Conservation (phyloP, 164 flowering plant species). For the Macadamia tetraphylla region DNA sequence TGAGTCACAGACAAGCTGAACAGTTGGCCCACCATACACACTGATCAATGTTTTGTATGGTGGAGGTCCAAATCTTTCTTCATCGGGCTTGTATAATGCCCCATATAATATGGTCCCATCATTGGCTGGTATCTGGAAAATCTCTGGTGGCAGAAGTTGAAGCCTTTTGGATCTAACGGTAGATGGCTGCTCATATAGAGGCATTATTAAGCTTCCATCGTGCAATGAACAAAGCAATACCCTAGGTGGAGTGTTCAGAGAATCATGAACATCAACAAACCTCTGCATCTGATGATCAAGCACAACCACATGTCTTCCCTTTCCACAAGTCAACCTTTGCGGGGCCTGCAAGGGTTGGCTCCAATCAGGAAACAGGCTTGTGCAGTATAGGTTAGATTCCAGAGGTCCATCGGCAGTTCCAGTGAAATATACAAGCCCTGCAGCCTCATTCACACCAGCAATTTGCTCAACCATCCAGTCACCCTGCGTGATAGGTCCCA, state of each 20-base stretch:
- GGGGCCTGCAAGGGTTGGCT: conserved; percentile 38
- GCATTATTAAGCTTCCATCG: conserved; percentile 57
- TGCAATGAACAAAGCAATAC: conserved; percentile 55
- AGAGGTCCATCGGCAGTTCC: conserved; percentile 78
- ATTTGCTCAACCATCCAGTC: conserved; percentile 97
- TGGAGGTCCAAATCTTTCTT: conserved; percentile 70
- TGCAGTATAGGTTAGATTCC: conserved; percentile 61
- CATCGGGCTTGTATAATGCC: conserved; percentile 75
- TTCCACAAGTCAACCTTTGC: conserved; percentile 53
- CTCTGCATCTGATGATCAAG: conserved; percentile 82
- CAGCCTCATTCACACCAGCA: conserved; percentile 73
- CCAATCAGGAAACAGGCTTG: conserved; percentile 46
- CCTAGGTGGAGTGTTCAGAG: conserved; percentile 63
- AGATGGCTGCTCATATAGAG: conserved; percentile 61
- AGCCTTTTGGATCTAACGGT: conserved; percentile 44
- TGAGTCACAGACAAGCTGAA: conserved; percentile 74
- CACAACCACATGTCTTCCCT: conserved; percentile 77
- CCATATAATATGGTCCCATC: conserved; percentile 77
- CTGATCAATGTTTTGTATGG: conserved; percentile 79
- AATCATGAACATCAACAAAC: conserved; percentile 77
- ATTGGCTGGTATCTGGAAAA: conserved; percentile 50
- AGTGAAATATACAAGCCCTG: conserved; percentile 74
- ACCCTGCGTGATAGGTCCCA: conserved; percentile 84
- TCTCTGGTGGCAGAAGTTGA: conserved; percentile 74
- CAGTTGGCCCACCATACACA: conserved; percentile 89